These are phyloP conservation scores for Penicillium sp. DNA, from an alignment of 2,329 filamentous ascomycete genomes.

Conservation along the genomic window DNA sequence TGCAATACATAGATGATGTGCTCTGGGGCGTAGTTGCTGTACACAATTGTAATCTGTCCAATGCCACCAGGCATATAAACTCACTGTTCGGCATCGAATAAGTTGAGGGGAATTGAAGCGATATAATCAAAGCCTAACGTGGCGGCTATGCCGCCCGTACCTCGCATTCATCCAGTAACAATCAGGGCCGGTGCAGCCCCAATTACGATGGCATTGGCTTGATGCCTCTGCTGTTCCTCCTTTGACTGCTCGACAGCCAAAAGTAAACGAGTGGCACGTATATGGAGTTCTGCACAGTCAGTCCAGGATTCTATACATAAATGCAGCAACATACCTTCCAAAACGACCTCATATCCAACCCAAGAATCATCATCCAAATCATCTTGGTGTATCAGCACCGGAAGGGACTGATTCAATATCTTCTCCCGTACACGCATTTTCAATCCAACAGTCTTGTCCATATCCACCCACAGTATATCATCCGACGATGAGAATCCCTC, in stretches of 20 bases:
- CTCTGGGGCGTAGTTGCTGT: no score
- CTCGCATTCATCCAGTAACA: not conserved
- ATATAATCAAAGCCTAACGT: no score
- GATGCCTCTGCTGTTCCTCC: conserved; percentile 54
- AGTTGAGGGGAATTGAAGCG: no score
- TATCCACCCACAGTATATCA: conserved; percentile 65
- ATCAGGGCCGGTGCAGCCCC: conserved; percentile 15
- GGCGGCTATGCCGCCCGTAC: not conserved
- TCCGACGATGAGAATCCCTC: conserved; percentile 29
- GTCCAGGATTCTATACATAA: not conserved
- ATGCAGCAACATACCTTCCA: conserved; percentile 57
- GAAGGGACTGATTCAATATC: conserved; percentile 45
- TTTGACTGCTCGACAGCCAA: conserved; percentile 63
- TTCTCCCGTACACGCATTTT: conserved; percentile 61
- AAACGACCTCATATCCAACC: conserved; percentile 66
- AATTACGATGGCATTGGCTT: conserved; percentile 57
- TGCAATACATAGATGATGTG: no score
- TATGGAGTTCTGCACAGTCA: conserved; percentile 56
- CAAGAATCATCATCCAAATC: conserved; percentile 60
- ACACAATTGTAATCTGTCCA: no score
- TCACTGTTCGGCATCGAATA: no score
- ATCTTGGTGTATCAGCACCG: conserved; percentile 49
- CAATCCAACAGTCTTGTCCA: conserved; percentile 61
- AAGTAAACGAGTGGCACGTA: conserved; percentile 62
- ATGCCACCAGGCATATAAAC: no score